Conservation (phyloP, 768 basidiomycete genomes). For the Termitomyces sp. region DNA sequence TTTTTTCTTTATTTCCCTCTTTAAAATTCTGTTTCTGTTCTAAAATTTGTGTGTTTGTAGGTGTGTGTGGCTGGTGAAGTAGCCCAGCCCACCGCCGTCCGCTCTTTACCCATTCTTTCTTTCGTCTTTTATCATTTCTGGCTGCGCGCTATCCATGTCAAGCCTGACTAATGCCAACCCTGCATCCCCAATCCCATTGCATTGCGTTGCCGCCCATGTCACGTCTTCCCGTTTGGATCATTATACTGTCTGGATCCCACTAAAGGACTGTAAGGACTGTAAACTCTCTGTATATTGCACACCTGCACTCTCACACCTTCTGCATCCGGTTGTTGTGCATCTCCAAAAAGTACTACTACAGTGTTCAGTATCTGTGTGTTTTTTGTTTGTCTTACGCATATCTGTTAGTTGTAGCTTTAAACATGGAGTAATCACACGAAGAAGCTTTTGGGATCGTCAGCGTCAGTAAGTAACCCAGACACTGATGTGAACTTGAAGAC, state of each 20-base stretch:
- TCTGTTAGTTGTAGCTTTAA: neutral
- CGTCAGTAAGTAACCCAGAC: too few species aligned
- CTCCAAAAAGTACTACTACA: neutral
- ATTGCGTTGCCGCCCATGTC: too few species aligned
- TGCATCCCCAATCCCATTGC: too few species aligned
- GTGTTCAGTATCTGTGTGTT: neutral
- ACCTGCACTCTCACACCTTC: neutral
- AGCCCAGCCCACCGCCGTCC: slow-evolving; percentile 14
- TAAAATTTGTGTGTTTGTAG: neutral
- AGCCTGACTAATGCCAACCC: neutral
- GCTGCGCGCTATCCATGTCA: neutral
- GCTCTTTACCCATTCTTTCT: slow-evolving; percentile 11
- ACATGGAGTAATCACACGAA: neutral
- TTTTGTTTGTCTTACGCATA: neutral
- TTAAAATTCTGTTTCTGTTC: neutral
- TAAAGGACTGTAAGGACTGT: neutral
- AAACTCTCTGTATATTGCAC: neutral
- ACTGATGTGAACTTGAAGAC: too few species aligned
- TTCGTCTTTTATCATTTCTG: neutral
- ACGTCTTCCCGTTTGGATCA: neutral
- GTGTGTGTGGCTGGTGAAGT: neutral
- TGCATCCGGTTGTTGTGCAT: neutral
- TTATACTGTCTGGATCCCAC: neutral
- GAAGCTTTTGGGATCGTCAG: too few species aligned
- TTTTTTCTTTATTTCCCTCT: slow-evolving; percentile 5